Percentiles rank a stretch among this genome's conserved stretches.
Conservation (phyloP, 2,329 filamentous ascomycete species). For the Ascochyta clinopodiicola region DNA sequence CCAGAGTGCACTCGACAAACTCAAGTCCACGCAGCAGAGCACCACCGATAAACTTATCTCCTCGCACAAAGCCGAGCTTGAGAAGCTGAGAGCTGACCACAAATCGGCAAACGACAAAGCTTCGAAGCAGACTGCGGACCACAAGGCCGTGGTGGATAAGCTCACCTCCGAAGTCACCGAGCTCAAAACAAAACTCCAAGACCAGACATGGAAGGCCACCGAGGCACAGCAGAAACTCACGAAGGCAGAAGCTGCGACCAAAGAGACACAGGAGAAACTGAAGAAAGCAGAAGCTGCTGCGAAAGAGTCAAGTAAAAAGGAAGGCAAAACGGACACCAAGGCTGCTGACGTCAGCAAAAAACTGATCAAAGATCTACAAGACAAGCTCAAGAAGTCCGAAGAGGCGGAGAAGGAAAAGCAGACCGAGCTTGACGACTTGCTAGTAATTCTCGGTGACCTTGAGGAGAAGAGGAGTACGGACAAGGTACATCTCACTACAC, state of each 20-base stretch:
- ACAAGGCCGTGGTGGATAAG: conserved; percentile 17
- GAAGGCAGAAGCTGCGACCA: conserved; percentile 7
- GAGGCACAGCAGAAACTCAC: conserved; percentile 54
- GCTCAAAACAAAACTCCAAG: conserved; percentile 53
- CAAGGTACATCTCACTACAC: conserved; percentile 33
- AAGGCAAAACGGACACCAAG: conserved; percentile 48
- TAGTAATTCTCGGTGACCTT: conserved; percentile 56
- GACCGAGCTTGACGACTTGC: conserved; percentile 56
- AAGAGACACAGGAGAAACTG: conserved; percentile 54
- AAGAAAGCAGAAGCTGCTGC: conserved; percentile 5
- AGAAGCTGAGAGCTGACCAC: conserved; percentile 21
- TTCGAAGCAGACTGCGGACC: background rate
- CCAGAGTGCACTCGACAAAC: conserved; percentile 7
- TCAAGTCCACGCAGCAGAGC: conserved; percentile 17
- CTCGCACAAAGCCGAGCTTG: conserved; percentile 1
- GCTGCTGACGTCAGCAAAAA: conserved; percentile 47
- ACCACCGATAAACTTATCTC: conserved; percentile 4
- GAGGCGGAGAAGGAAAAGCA: conserved; percentile 51
- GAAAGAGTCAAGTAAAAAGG: conserved; percentile 10
- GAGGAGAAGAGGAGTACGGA: conserved; percentile 53
- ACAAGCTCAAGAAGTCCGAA: conserved; percentile 51
- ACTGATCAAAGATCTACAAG: conserved; percentile 53
- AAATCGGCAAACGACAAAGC: conserved; percentile 3
- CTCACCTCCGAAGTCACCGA: conserved; percentile 41
- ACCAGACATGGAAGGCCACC: conserved; percentile 50